Percentiles rank a stretch among this genome's conserved stretches.
Conservation (phyloP, 2,329 filamentous ascomycete species). For the Trichoderma koningiopsis region DNA sequence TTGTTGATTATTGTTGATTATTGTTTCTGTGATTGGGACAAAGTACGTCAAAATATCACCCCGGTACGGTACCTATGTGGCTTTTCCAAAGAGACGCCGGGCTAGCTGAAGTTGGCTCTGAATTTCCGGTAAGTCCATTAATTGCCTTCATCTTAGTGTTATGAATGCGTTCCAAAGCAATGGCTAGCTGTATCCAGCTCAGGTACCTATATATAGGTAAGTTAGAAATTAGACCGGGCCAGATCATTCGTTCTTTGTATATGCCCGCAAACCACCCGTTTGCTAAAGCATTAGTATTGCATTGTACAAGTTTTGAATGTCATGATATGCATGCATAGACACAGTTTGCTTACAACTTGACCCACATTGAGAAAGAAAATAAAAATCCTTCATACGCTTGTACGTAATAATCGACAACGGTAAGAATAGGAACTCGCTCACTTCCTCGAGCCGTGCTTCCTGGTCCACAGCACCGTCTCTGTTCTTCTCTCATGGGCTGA, state of each 20-base stretch:
- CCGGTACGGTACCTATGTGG: background rate
- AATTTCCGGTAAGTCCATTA: constrained; percentile 4
- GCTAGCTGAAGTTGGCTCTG: constrained; percentile 2
- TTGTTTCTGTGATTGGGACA: background rate
- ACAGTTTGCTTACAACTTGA: background rate
- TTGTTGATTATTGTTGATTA: too few species aligned
- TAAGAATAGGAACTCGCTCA: background rate
- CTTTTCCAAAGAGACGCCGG: background rate
- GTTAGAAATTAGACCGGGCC: too few species aligned
- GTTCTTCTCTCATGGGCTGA: background rate
- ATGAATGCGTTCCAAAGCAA: background rate
- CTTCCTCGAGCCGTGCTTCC: background rate
- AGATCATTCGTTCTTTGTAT: background rate
- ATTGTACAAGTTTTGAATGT: background rate
- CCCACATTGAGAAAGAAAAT: background rate
- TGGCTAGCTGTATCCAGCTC: background rate
- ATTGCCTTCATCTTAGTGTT: background rate
- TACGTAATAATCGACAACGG: background rate
- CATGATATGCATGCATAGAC: background rate
- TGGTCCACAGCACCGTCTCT: background rate
- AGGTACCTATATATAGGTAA: background rate
- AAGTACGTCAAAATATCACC: background rate
- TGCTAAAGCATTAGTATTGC: background rate
- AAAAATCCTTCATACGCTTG: background rate
- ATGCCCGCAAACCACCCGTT: background rate